Evolutionary conservation across 2,329 filamentous ascomycete species (phyloP).

Genomic region (Whalleya microplaca): DNA sequence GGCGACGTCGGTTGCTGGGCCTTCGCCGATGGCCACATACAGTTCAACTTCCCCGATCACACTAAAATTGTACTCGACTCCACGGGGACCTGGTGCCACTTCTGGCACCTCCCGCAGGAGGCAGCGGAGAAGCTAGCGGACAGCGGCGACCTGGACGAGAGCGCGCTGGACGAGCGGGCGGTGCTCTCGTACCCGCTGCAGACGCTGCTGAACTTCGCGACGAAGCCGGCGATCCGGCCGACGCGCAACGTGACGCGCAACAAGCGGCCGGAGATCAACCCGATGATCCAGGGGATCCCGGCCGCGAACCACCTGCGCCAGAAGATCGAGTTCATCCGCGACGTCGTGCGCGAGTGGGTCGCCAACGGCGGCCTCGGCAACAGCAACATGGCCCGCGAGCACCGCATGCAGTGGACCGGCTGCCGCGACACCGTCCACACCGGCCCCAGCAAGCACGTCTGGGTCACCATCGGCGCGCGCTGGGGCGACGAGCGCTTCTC

Average conservation of each 20-base stretch:
- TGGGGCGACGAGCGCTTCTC: constrained; percentile 61
- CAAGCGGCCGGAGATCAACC: constrained; percentile 60
- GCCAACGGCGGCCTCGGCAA: constrained; percentile 71
- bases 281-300: constrained; percentile 66
- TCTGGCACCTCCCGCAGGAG: constrained; percentile 75
- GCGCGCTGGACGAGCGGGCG: constrained; percentile 72
- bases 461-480: constrained; percentile 69
- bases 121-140: constrained; percentile 67
- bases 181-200: constrained; percentile 74
- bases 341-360: constrained; percentile 73
- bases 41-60: constrained; percentile 89
- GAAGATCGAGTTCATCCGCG: constrained; percentile 74
- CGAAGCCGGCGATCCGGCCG: constrained; percentile 50
- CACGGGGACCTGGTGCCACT: constrained; percentile 75
- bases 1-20: constrained; percentile 83
- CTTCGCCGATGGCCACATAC: constrained; percentile 78
- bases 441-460: constrained; percentile 65
- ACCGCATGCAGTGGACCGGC: constrained; percentile 62
- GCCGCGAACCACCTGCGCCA: constrained; percentile 72
- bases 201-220: constrained; percentile 70
- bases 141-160: constrained; percentile 69
- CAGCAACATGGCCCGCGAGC: constrained; percentile 59
- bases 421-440: constrained; percentile 58
- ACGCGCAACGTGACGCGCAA: constrained; percentile 52
- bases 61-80: constrained; percentile 81